Evolutionary conservation across 305 asterid species (phyloP), one percentile per base, ranked within the genome.

Genomic region (Solanum aculeatissimum): DNA sequence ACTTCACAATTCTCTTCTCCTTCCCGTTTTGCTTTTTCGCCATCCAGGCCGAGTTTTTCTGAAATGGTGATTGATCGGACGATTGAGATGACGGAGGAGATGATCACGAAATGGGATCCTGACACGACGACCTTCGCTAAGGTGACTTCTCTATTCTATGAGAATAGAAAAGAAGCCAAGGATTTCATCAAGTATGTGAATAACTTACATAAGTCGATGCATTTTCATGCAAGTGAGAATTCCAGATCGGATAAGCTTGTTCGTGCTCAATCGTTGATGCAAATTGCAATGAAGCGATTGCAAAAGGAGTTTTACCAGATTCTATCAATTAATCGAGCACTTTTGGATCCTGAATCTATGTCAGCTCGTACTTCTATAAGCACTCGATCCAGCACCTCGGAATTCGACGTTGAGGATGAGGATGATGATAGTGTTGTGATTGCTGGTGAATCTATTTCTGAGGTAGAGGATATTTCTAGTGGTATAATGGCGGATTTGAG

Each of bases 221-320:
- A 91, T 18, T 88, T 92, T 25, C 83, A 89, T 9, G 89, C 86
- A 25, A 62, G 42, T 14, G 98, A 93, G 83, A 88, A 88, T n/a
- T 84, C 96, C 2, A 79, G 80, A 86, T 92, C 98, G 0, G 95
- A 89, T 0, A 94, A 92, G 13, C 83, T 94, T 23, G 81, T 82
- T 21, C 93, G 90, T 2, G 95, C 96, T 1, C 94, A 95, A 62
- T 89, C 81, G 60, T 87, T 94, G 63, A 96, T 94, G 98, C 93
- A 92, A 81, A 90, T 89, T 35, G 98, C 99, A 0, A 93, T 94
- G 98, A 92, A 91, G 84, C 85, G 98, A 57, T 89, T 96, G 3
- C 94, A 96, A 86, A 94, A 93, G 86, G 99, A 96, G 90, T 93
- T 96, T 72, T 91, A 94, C 89, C 98, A 92, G 90, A 92, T 94